phyloP scores from a whole-genome alignment of 495 filamentous ascomycete genomes.

The Penicillium canariense region DNA sequence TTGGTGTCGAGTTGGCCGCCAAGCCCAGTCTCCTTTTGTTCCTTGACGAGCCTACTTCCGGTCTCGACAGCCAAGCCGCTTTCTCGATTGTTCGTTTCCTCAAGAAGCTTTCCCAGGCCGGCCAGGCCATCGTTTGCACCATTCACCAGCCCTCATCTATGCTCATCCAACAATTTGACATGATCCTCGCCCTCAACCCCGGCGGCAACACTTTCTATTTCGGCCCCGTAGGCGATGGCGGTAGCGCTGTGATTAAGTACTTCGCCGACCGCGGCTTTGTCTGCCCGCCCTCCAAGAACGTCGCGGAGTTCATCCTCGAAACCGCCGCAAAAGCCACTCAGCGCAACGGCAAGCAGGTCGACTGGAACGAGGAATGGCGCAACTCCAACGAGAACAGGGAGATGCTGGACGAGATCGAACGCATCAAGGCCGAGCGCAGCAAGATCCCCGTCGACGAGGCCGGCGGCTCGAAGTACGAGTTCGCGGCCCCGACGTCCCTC shows the following conservation, averaged over 20 bases:
- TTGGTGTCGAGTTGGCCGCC: slow-evolving; percentile 88
- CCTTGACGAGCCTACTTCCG: slow-evolving; percentile 78
- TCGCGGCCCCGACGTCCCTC: slow-evolving; percentile 58
- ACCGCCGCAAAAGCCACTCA: slow-evolving; percentile 62
- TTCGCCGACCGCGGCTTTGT: slow-evolving; percentile 60
- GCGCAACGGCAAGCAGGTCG: slow-evolving; percentile 49
- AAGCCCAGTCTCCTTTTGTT: slow-evolving; percentile 80
- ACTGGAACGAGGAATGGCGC: slow-evolving; percentile 74
- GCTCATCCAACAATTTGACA: slow-evolving; percentile 74
- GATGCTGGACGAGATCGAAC: slow-evolving; percentile 58
- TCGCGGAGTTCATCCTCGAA: slow-evolving; percentile 85
- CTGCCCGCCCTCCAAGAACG: slow-evolving; percentile 65
- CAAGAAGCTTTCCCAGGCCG: slow-evolving; percentile 73
- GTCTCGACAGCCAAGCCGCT: slow-evolving; percentile 82
- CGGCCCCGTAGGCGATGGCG: slow-evolving; percentile 66
- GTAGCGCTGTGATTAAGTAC: slow-evolving; percentile 60
- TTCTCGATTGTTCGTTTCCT: slow-evolving; percentile 81
- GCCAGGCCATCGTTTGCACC: slow-evolving; percentile 76
- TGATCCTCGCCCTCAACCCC: slow-evolving; percentile 67
- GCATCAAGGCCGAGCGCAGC: slow-evolving; percentile 54
- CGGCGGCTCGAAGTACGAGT: slow-evolving; percentile 49
- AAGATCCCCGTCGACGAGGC: slow-evolving; percentile 41
- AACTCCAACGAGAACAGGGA: slow-evolving; percentile 54
- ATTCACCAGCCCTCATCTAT: slow-evolving; percentile 77
- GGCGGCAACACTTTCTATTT: slow-evolving; percentile 76